Conservation (phyloP, 225 moss, liverwort and hornwort species). For the Climacium dendroides region DNA sequence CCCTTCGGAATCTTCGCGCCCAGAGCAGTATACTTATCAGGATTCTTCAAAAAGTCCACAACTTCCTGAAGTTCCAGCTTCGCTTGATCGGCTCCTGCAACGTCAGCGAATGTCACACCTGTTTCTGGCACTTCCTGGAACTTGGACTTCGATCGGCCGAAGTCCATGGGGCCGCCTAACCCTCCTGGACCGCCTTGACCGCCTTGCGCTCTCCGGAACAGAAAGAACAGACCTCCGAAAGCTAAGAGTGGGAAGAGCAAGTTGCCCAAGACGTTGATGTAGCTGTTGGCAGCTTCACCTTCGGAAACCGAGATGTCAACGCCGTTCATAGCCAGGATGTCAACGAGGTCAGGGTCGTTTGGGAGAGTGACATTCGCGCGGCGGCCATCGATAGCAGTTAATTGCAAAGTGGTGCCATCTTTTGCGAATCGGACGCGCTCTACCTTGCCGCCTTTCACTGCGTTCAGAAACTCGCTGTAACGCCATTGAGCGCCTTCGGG, state of each 20-base stretch:
- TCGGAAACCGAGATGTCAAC: slow-evolving; percentile 31
- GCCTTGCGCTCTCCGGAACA: slow-evolving; percentile 40
- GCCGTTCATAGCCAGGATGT: slow-evolving; percentile 28
- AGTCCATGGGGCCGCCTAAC: slow-evolving; percentile 61
- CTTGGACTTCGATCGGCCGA: slow-evolving; percentile 72
- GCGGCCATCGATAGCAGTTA: slow-evolving; percentile 16
- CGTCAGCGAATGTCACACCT: slow-evolving; percentile 71
- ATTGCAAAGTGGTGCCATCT: slow-evolving; percentile 16
- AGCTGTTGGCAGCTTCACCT: slow-evolving; percentile 22
- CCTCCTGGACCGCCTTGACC: slow-evolving; percentile 67
- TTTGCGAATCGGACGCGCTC: slow-evolving; percentile 21
- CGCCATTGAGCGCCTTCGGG: slow-evolving; percentile 33
- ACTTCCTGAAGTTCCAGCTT: slow-evolving; percentile 80
- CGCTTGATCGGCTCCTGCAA: slow-evolving; percentile 78
- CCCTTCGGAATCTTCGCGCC: slow-evolving; percentile 75
- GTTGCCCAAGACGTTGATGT: slow-evolving; percentile 56
- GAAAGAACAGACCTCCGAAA: slow-evolving; percentile 59
- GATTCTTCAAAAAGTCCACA: slow-evolving; percentile 73
- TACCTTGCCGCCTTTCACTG: slow-evolving; percentile 27
- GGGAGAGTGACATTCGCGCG: slow-evolving; percentile 21
- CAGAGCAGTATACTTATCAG: slow-evolving; percentile 52
- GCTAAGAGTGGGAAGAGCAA: slow-evolving; percentile 60
- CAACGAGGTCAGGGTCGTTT: slow-evolving; percentile 21
- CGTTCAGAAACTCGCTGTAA: slow-evolving; percentile 29
- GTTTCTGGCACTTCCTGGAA: slow-evolving; percentile 82